Evolutionary conservation across 805 yeast species (phyloP).

Genomic region (Saccharomycopsis synnaedendra): DNA sequence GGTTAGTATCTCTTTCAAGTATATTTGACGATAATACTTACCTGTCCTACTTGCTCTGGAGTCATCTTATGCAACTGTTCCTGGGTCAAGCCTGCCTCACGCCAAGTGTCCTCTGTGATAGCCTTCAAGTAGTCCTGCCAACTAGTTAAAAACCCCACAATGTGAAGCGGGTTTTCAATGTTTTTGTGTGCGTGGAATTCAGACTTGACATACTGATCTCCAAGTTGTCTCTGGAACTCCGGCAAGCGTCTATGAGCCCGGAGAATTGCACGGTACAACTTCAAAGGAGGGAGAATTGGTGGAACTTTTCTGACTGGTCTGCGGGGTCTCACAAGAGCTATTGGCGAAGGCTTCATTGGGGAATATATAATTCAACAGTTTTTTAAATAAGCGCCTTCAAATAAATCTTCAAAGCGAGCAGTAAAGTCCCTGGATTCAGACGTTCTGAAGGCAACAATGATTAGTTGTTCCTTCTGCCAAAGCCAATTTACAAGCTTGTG

Average conservation of each 20-base stretch:
- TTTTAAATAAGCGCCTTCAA: not conserved
- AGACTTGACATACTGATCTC: slow-evolving; percentile 79
- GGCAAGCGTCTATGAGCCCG: slow-evolving; percentile 75
- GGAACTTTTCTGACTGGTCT: slow-evolving; percentile 19
- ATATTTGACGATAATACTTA: slow-evolving; percentile 14
- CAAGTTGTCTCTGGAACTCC: slow-evolving; percentile 58
- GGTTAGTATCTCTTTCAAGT: slow-evolving; percentile 1
- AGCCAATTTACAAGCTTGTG: too few relatives aligned
- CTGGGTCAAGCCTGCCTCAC: slow-evolving; percentile 47
- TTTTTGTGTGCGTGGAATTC: slow-evolving; percentile 80
- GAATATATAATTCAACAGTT: not conserved
- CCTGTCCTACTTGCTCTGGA: slow-evolving; percentile 82
- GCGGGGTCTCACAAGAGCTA: slow-evolving; percentile 11
- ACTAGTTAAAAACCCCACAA: slow-evolving; percentile 83
- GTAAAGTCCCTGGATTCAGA: too few relatives aligned
- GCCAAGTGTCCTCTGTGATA: slow-evolving; percentile 55
- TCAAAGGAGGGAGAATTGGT: slow-evolving; percentile 75
- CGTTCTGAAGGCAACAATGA: too few relatives aligned
- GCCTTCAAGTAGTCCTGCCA: slow-evolving; percentile 81
- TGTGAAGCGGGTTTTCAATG: slow-evolving; percentile 83
- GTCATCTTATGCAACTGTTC: slow-evolving; percentile 70
- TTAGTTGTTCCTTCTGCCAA: too few relatives aligned
- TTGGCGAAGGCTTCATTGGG: slow-evolving; percentile 7
- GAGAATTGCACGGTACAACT: slow-evolving; percentile 66
- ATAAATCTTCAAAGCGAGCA: too few relatives aligned